Evolutionary conservation across 1,284 basidiomycete genomes (phyloP), one percentile per base, ranked within the genome.

Genomic region (Pulchroboletus neoregius): DNA sequence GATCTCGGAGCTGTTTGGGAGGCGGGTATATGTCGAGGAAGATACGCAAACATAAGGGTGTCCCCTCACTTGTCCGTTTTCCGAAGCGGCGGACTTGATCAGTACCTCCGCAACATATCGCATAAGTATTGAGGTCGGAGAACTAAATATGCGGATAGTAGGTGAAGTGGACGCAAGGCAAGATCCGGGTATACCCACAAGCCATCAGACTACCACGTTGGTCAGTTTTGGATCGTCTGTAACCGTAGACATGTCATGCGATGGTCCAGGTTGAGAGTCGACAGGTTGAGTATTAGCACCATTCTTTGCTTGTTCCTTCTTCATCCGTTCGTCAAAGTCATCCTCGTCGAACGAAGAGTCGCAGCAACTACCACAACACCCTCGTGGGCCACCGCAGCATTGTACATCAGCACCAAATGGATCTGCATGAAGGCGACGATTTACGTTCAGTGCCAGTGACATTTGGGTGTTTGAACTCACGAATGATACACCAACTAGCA

Each of bases 321-420:
- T 64, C 48, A 65, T 12, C 26, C 50, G 61, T 34, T 67, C 64
- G 27, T 68, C 65, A 41, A 67, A 58, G 43, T 54, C 50, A 33
- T 68, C 62, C 10, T 54, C 23, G 43, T 68, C 34, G 45, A 68
- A 68, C 22, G 60, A 59, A 11, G 55, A 52, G 16, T 62, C 51
- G 13, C 43, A 64, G 32, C 65, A 67, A 35, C 57, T 51, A 15
- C 54, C 51, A 32, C 64, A 64, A 31, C 60, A 67, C 9, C 62
- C 64, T 45, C 49, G 49, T 22, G 51, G 47, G 10, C 63, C 65
- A 43, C 62, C 47, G 9, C 64, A 68, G 36, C 61, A 63, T 15
- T 16, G 32, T 18, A 32, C 38, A 18, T 54, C 48, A 16, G 57
- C 45, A 31, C 62, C 62, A 31, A 58, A 62, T 4, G 64, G 46